Percentiles rank a stretch among this genome's conserved stretches.
Conservation (phyloP, 2,329 filamentous ascomycete species). For the Penicillium hesseltinei region DNA sequence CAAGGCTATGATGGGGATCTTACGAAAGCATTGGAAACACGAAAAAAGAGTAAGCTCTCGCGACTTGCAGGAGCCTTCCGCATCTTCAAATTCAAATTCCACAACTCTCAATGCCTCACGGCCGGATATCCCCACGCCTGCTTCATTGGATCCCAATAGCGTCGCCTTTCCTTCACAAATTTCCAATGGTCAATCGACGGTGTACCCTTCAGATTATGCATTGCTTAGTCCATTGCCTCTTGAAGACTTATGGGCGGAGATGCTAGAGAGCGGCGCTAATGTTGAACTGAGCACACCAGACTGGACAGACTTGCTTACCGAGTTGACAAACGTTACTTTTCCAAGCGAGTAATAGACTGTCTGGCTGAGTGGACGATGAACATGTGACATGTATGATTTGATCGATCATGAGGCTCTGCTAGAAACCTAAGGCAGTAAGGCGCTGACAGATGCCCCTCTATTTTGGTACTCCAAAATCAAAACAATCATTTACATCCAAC, state of each 20-base stretch:
- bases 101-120: neutral
- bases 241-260: conserved; percentile 35
- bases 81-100: neutral
- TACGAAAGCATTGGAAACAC: conserved; percentile 34
- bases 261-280: conserved; percentile 29
- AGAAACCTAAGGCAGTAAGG: neutral
- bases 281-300: conserved; percentile 25
- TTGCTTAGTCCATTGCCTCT: conserved; percentile 14
- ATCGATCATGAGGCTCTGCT: conserved; percentile 1
- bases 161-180: neutral
- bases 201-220: neutral
- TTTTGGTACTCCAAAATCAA: neutral
- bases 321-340: conserved; percentile 25
- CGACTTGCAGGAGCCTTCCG: neutral
- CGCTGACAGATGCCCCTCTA: neutral
- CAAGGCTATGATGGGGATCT: conserved; percentile 38
- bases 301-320: conserved; percentile 32
- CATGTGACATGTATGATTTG: neutral
- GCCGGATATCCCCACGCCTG: neutral
- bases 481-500: neutral
- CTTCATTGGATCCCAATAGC: neutral
- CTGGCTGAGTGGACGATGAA: neutral
- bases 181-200: neutral
- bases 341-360: conserved; percentile 13
- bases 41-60: conserved; percentile 9